Percentiles rank a stretch among this genome's conserved stretches.
Conservation (phyloP, 1,284 basidiomycete species). For the Grifola frondosa region DNA sequence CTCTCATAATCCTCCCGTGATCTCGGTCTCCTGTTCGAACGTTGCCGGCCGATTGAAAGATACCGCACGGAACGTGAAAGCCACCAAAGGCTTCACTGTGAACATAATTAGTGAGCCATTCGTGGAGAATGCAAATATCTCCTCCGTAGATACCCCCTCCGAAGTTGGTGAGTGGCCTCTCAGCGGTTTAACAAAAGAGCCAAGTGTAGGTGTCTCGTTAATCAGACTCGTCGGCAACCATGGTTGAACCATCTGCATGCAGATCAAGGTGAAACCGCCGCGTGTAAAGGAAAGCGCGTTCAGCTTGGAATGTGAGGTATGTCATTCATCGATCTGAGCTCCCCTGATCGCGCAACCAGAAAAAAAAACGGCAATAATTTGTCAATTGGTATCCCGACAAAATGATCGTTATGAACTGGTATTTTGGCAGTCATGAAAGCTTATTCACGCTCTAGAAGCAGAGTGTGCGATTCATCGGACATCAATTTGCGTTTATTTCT, state of each 20-base stretch:
- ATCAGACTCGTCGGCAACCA: neutral
- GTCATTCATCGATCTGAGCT: no score
- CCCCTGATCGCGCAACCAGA: no score
- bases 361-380: no score
- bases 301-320: conserved; percentile 71
- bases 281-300: conserved; percentile 73
- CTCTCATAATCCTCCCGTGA: conserved; percentile 62
- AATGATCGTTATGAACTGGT: no score
- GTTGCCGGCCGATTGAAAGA: conserved; percentile 54
- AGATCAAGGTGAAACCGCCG: conserved; percentile 53
- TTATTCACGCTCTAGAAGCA: no score
- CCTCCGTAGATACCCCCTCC: conserved; percentile 64
- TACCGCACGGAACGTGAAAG: conserved; percentile 65
- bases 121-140: conserved; percentile 70
- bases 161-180: conserved; percentile 72
- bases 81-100: conserved; percentile 70
- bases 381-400: no score
- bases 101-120: conserved; percentile 78
- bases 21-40: conserved; percentile 59
- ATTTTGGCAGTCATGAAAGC: no score
- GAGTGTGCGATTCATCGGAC: no score
- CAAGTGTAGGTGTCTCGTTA: conserved; percentile 43
- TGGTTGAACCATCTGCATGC: neutral
- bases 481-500: no score
- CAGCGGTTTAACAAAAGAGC: conserved; percentile 64